Evolutionary conservation across 768 basidiomycete species (phyloP), one percentile per base, ranked within the genome.

Genomic region (Royoungia palumana): DNA sequence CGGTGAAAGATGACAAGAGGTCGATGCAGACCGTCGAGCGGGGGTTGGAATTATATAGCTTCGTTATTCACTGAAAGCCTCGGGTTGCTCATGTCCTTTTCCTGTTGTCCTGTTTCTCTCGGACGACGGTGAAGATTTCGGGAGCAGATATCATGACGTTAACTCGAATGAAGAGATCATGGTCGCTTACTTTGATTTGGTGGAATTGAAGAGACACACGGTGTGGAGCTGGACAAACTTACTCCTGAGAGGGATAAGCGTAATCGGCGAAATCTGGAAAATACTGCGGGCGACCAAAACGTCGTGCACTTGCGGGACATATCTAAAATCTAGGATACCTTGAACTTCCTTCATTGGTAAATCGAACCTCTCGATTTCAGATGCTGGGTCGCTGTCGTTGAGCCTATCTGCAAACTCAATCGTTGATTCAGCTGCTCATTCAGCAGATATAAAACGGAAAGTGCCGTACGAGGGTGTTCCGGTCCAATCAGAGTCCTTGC

Each of bases 11-110:
- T 24, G 50, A 61, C 54, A 47, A 51, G 37, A 50, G 53, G 59
- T 61, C 56, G 27, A 53, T 58, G 53, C 5, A 44, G 41, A 14
- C 24, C 9, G 30, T 41, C 12, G 41, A 45, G 17, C 24, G 24
- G 37, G 12, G 21, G 35, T 34, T 17, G 32, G 35, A 49, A 40
- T 55, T 64, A 59, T 56, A 63, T 64, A 61, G 21, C 24, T n/a
- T 44, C 37, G 28, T 44, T 12, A 32, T 25, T 8, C 28, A 21
- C 49, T 17, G 25, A 19, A 1, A 10, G 19, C 6, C 32, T 14
- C 32, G 13, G 30, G 27, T 41, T 32, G 37, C 30, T 27, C 16
- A 35, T 35, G 20, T 19, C 22, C 46, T 49, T 47, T 50, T 56
- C 36, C 10, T 42, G 24, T 4, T n/a, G 32, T 12, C 24, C 19